These are phyloP conservation scores for Dactylellina drechsleri DNA, from an alignment of 2,329 filamentous ascomycete genomes.

Conservation along the genomic window DNA sequence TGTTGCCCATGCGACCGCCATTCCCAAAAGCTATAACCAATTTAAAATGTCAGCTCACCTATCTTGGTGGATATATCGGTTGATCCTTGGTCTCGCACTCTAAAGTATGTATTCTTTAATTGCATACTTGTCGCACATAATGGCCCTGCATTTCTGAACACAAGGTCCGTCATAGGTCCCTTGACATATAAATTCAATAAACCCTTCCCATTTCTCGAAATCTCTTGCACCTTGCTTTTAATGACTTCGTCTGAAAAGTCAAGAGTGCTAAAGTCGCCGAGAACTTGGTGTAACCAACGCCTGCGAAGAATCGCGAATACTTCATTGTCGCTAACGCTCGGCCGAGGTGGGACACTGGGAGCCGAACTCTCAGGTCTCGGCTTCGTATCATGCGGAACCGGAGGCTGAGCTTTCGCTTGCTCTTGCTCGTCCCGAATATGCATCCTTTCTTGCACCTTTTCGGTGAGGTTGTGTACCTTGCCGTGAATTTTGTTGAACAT, in stretches of 20 bases:
- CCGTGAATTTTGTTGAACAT: constrained; percentile 19
- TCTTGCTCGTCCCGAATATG: neutral
- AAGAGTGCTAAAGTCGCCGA: constrained; percentile 26
- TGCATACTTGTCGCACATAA: constrained; percentile 14
- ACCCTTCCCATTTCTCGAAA: neutral
- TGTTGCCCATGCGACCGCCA: constrained; percentile 29
- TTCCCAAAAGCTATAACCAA: constrained; percentile 11
- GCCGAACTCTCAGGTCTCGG: neutral
- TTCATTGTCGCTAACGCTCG: neutral
- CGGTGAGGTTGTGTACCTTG: constrained; percentile 13
- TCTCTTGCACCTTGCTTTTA: neutral
- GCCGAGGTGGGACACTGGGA: neutral
- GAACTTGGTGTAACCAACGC: constrained; percentile 27
- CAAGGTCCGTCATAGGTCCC: neutral
- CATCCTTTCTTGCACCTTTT: constrained; percentile 11
- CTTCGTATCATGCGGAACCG: constrained; percentile 14
- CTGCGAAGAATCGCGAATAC: constrained; percentile 24
- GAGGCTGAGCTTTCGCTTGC: neutral
- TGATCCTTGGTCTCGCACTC: constrained; percentile 3
- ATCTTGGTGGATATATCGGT: neutral
- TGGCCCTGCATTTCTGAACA: constrained; percentile 22
- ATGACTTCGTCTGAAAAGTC: constrained; percentile 3
- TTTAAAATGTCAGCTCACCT: neutral
- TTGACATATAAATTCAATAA: constrained; percentile 12
- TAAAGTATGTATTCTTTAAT: constrained; percentile 22